Evolutionary conservation across 352 stramenopile species (phyloP).

Genomic region (Phytophthora colocasiae): DNA sequence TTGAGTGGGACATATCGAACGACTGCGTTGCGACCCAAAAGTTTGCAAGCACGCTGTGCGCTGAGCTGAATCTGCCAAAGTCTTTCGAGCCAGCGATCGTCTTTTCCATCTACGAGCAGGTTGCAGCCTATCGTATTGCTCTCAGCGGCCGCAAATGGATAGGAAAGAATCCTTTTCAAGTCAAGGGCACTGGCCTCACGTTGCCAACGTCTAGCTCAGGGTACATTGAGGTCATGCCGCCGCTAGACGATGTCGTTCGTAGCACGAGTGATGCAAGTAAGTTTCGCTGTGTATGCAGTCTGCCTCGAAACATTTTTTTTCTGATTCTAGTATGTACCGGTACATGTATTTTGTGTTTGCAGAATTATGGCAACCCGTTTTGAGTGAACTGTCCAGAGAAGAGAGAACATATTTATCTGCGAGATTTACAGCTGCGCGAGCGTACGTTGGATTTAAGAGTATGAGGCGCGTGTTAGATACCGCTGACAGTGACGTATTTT

Average conservation of each 20-base stretch:
- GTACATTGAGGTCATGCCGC: constrained; percentile 64
- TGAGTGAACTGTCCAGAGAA: constrained; percentile 76
- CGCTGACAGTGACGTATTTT: constrained; percentile 1
- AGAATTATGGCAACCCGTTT: constrained; percentile 75
- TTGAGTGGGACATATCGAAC: constrained; percentile 81
- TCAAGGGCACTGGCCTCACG: constrained; percentile 28
- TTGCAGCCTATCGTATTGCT: constrained; percentile 65
- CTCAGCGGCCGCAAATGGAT: constrained; percentile 65
- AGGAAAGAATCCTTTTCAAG: constrained; percentile 50
- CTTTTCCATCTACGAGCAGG: constrained; percentile 82
- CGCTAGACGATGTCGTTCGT: constrained; percentile 63
- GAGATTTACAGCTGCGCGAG: constrained; percentile 43
- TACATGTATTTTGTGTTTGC: not conserved
- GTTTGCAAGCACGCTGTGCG: constrained; percentile 65
- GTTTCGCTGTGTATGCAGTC: constrained; percentile 2
- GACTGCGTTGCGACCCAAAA: constrained; percentile 51
- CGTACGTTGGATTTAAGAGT: constrained; percentile 34
- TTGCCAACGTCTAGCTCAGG: constrained; percentile 33
- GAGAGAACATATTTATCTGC: constrained; percentile 73
- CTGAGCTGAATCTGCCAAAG: constrained; percentile 62
- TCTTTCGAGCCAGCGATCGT: constrained; percentile 68
- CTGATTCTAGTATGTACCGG: constrained; percentile 3
- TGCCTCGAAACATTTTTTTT: not conserved
- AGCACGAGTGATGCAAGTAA: constrained; percentile 51
- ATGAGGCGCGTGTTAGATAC: too few relatives aligned